These are phyloP conservation scores for Sordariomycetes sp. DNA, from an alignment of 2,329 filamentous ascomycete genomes.

Conservation along the genomic window DNA sequence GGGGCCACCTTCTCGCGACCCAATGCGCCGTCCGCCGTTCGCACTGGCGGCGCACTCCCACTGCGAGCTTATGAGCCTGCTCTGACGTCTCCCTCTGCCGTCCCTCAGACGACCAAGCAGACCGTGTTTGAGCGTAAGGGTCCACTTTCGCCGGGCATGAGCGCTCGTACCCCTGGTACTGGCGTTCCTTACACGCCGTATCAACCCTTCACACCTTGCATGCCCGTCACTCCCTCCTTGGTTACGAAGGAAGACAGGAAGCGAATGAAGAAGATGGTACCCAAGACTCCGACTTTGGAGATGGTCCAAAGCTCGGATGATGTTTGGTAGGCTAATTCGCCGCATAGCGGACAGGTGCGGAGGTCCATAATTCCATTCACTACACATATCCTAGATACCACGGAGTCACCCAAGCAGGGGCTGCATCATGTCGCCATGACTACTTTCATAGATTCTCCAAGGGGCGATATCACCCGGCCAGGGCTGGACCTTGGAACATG, in stretches of 20 bases:
- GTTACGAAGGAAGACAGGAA: conserved; percentile 64
- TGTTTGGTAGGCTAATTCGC: too few species aligned
- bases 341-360: too few species aligned
- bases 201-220: conserved; percentile 66
- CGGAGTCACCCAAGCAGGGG: conserved; percentile 2
- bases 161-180: conserved; percentile 52
- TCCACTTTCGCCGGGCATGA: conserved; percentile 45
- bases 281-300: conserved; percentile 52
- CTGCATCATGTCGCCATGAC: conserved; percentile 14
- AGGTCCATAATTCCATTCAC: conserved; percentile 2
- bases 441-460: conserved; percentile 2
- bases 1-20: conserved; percentile 38
- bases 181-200: conserved; percentile 69
- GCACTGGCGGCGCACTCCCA: conserved; percentile 47
- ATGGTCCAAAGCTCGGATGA: conserved; percentile 56
- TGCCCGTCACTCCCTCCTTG: conserved; percentile 68
- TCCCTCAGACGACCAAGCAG: conserved; percentile 43
- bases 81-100: conserved; percentile 38
- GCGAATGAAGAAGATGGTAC: conserved; percentile 54
- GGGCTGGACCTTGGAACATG: too few species aligned
- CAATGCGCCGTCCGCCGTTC: conserved; percentile 44
- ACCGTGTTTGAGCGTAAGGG: conserved; percentile 52
- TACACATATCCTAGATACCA: conserved; percentile 14
- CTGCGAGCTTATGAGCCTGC: conserved; percentile 54
- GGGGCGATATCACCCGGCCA: too few species aligned